Evolutionary conservation across 108 stramenopile species (phyloP).

Genomic region (Schizochytrium sp.): DNA sequence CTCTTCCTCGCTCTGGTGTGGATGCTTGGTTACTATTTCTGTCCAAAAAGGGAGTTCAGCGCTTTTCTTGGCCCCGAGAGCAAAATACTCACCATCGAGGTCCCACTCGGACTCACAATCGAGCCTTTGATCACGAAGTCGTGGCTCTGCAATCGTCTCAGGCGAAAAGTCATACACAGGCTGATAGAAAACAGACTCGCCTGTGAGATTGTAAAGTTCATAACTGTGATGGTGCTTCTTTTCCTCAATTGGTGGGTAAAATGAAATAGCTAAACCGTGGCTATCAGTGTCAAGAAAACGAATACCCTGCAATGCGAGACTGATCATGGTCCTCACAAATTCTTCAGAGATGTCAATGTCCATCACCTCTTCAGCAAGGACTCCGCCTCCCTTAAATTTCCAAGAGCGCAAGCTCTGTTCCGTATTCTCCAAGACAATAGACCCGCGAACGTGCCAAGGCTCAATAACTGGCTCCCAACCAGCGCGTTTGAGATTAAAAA

Average conservation of each 20-base stretch:
- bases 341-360: constrained; percentile 38
- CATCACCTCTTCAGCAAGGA: constrained; percentile 36
- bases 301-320: constrained; percentile 35
- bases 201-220: constrained; percentile 46
- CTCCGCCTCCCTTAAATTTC: constrained; percentile 16
- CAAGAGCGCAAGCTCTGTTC: neutral
- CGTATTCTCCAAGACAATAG: neutral
- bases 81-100: neutral
- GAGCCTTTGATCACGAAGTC: neutral
- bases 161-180: neutral
- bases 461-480: constrained; percentile 58
- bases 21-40: neutral
- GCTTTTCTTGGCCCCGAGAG: neutral
- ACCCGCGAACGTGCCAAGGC: constrained; percentile 21
- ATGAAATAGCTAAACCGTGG: neutral
- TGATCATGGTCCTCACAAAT: neutral
- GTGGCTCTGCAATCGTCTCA: neutral
- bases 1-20: neutral
- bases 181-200: constrained; percentile 17
- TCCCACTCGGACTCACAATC: neutral
- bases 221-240: constrained; percentile 37
- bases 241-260: constrained; percentile 51
- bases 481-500: constrained; percentile 13
- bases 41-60: constrained; percentile 43
- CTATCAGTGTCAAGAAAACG: constrained; percentile 5